Evolutionary conservation across 805 yeast genomes (phyloP).

Genomic region (Kodamaea kaohsiungensis): DNA sequence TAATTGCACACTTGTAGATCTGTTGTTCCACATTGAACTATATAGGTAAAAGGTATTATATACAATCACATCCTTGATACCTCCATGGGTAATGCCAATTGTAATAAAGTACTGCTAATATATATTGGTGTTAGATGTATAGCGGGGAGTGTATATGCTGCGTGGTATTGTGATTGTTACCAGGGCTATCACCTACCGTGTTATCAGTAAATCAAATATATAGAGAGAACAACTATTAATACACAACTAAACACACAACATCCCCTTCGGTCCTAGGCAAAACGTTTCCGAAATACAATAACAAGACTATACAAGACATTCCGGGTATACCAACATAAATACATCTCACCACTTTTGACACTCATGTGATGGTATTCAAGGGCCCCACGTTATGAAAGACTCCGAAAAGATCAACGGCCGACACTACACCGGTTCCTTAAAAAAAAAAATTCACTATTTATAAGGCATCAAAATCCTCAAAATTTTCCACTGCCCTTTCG

Average conservation of each 20-base stretch:
- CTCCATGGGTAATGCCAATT: no score
- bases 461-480: conserved; percentile 6
- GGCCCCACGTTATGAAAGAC: conserved; percentile 1
- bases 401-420: conserved; percentile 10
- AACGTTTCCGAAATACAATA: no score
- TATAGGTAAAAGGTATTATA: no score
- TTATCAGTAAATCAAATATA: background rate
- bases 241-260: background rate
- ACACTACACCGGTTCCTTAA: conserved; percentile 10
- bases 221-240: no score
- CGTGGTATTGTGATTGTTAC: background rate
- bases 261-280: background rate
- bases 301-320: no score
- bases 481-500: background rate
- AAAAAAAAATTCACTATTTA: conserved; percentile 11
- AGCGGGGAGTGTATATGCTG: no score
- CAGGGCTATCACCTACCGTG: background rate
- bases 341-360: background rate
- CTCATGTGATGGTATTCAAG: background rate
- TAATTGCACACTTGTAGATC: no score
- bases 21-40: no score
- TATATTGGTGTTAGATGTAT: no score
- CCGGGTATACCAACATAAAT: background rate
- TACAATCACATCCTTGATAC: no score
- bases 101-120: no score